Conservation (phyloP, 2,329 filamentous ascomycete species). For the Colletotrichum sp. region DNA sequence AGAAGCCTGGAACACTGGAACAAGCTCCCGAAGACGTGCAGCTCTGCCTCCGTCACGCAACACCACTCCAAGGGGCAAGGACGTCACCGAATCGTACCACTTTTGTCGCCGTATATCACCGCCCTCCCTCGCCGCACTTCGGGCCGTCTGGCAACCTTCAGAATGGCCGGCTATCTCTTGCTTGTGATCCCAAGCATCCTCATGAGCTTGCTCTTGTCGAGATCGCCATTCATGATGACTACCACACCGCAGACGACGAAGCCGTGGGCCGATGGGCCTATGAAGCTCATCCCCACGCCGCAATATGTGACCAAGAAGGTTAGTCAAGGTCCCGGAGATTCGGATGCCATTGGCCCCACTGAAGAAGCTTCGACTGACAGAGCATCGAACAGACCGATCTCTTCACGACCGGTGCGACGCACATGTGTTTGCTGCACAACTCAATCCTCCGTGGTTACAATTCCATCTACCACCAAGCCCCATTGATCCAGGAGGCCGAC, state of each 20-base stretch:
- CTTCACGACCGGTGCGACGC: slow-evolving; percentile 62
- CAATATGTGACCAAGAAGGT: slow-evolving; percentile 57
- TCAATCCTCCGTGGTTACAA: slow-evolving; percentile 68
- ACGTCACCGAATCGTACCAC: slow-evolving; percentile 14
- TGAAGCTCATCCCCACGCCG: slow-evolving; percentile 58
- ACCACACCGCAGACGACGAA: slow-evolving; percentile 34
- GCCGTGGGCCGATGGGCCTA: slow-evolving; percentile 59
- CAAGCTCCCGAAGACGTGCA: neutral
- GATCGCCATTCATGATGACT: slow-evolving; percentile 39
- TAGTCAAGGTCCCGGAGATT: neutral
- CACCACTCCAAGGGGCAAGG: neutral
- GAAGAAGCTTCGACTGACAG: slow-evolving; percentile 5
- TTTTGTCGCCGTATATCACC: slow-evolving; percentile 4
- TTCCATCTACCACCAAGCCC: slow-evolving; percentile 64
- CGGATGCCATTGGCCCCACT: neutral
- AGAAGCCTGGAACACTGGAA: neutral
- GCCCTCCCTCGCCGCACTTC: neutral
- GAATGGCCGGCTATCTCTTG: slow-evolving; percentile 24
- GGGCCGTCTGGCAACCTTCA: neutral
- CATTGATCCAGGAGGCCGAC: slow-evolving; percentile 54
- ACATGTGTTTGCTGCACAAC: slow-evolving; percentile 68
- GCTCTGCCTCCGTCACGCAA: slow-evolving; percentile 2
- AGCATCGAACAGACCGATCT: slow-evolving; percentile 50
- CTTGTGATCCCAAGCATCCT: slow-evolving; percentile 32
- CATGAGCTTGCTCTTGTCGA: slow-evolving; percentile 33